Evolutionary conservation across 2,329 filamentous ascomycete genomes (phyloP), one percentile per base, ranked within the genome.

Genomic region (Phyllosticta paracitricarpa): DNA sequence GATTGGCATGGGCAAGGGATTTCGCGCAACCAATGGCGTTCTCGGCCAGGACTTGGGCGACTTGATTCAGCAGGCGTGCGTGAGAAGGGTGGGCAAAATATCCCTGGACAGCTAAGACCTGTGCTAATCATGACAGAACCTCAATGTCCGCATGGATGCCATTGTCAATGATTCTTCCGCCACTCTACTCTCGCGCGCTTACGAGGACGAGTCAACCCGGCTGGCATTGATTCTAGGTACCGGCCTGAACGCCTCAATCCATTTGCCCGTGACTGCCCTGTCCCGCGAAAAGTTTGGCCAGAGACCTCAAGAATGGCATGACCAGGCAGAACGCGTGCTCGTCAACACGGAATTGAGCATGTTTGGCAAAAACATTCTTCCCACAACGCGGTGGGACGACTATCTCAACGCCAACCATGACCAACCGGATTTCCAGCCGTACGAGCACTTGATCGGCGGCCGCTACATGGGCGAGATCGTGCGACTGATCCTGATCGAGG

Each of bases 261-360:
- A 84, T 66, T 79, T 85, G 33, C 84, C 84, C 2, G 78, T 82
- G 12, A 70, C 72, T 33, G 77, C 79, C 40, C 78, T 87, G 48
- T 80, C 81, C 2, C 68, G 70, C 19, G 73, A 76, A 57, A 87
- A 87, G 65, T 85, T 84, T 68, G 82, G 82, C 30, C 67, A 70
- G 28, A 77, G 84, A 57, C 78, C 82, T 1, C 72, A 78, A 17
- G 77, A 76, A 51, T 85, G 82, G 82, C 78, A 82, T 62, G 76
- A 79, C 28, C 75, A 78, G 51, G 82, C 83, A n/a, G 77, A 80
- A 30, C 79, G 84, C 63, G 84, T 87, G 33, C 81, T 87, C 58
- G 79, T 86, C 66, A 87, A 87, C 69, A 86, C 81, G 7, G 84
- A 87, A 68, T 75, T 86, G 66, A 85, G 83, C 74, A 86, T 87